Percentiles rank a stretch among this genome's conserved stretches.
Evolutionary conservation across 2,329 filamentous ascomycete species (phyloP).

Genomic region (Xenosphaeropsis pyriputrescens): DNA sequence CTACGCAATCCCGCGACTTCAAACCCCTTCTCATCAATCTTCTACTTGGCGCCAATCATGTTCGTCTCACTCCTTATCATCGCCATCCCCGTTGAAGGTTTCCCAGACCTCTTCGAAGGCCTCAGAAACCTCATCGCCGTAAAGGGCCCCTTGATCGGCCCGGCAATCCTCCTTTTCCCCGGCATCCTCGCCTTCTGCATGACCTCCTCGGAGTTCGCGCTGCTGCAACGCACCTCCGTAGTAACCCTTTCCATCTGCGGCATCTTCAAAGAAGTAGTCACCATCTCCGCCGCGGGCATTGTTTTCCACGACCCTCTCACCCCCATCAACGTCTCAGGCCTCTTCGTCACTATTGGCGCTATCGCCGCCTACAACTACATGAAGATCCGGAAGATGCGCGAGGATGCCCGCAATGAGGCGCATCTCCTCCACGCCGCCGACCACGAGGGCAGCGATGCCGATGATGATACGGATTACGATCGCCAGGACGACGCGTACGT

Average conservation of each 20-base stretch:
- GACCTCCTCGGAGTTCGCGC: slow-evolving; percentile 90
- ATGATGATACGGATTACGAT: background rate
- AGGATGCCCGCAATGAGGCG: slow-evolving; percentile 38
- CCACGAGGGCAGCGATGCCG: background rate
- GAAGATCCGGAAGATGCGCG: slow-evolving; percentile 80
- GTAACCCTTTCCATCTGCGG: slow-evolving; percentile 93
- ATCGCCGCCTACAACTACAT: slow-evolving; percentile 90
- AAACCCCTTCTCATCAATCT: slow-evolving; percentile 93
- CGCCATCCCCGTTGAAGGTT: slow-evolving; percentile 75
- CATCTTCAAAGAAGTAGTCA: slow-evolving; percentile 98
- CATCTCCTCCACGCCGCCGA: background rate
- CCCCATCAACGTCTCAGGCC: slow-evolving; percentile 70
- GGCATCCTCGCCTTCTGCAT: slow-evolving; percentile 88
- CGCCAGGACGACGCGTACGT: background rate
- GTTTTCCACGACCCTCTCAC: slow-evolving; percentile 85
- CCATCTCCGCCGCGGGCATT: slow-evolving; percentile 74
- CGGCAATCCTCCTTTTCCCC: slow-evolving; percentile 73
- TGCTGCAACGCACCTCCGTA: slow-evolving; percentile 87
- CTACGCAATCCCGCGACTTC: slow-evolving; percentile 87
- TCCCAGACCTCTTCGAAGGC: slow-evolving; percentile 50
- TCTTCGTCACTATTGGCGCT: slow-evolving; percentile 76
- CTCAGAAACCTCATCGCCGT: slow-evolving; percentile 45
- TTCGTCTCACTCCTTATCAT: slow-evolving; percentile 69
- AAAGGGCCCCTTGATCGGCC: slow-evolving; percentile 52
- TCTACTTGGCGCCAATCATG: slow-evolving; percentile 96